Evolutionary conservation across 2,329 filamentous ascomycete genomes (phyloP), one percentile per base, ranked within the genome.

Genomic region (Cladosporium sp.): DNA sequence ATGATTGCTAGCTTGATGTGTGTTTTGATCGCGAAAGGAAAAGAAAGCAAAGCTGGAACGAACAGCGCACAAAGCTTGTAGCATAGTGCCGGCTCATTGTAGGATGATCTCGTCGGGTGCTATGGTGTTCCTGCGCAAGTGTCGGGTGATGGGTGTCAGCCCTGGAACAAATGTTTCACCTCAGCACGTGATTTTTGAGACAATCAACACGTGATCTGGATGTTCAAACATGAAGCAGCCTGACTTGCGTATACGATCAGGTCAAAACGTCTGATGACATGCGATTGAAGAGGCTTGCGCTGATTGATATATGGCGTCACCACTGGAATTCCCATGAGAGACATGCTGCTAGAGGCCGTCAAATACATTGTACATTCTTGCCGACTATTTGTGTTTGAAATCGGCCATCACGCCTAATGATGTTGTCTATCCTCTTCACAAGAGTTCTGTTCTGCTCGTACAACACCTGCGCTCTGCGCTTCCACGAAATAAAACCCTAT

Each of bases 141-240:
- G 22, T 20, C 54, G 22, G 30, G 54, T 56, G 54, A 56, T 45
- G 30, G 36, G 17, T 36, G 42, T 56, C 54, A 56, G 54, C 17
- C 47, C 28, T 56, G 54, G 39, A 56, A 49, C 42, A 56, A 12
- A 9, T 56, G 54, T 56, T 56, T 56, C 54, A 56, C 42, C 34
- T n/a, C 25, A 15, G 30, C 52, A 55, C 39, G 28, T 55, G 50
- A 52, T 30, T 17, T 17, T 3, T 17, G 30, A n/a, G 30, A 12
- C 30, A 9, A 28, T 17, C 5, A 17, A 3, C 49, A 38, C 19
- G 36, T 51, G 49, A 51, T 30, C 36, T 36, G 14, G 6, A 19
- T 5, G 34, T 47, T 20, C 15, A 30, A 34, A 34, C 30, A 34
- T 34, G 30, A 34, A 34, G 30, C 11, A 34, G 30, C 30, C 30